Evolutionary conservation across 768 basidiomycete species (phyloP).

Genomic region (Kwoniella pini): DNA sequence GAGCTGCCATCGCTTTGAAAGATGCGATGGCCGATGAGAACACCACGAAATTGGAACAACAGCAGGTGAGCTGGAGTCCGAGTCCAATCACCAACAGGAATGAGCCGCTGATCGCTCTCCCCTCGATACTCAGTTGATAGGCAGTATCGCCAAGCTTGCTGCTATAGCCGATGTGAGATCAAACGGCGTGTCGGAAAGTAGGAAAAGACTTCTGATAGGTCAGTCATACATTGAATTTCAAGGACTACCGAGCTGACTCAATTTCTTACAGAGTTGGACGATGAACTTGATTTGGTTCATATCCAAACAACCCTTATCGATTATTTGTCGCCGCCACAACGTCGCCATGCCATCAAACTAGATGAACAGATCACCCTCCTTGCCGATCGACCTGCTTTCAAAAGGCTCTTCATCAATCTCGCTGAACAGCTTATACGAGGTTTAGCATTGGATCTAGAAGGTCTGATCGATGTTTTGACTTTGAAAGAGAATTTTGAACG

Average conservation of each 20-base stretch:
- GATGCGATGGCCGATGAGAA: slow-evolving; percentile 60
- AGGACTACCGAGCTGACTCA: not conserved
- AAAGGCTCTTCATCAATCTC: slow-evolving; percentile 69
- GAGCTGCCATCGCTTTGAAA: slow-evolving; percentile 67
- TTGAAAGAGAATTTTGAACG: slow-evolving; percentile 72
- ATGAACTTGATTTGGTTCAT: slow-evolving; percentile 80
- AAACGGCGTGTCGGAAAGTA: slow-evolving; percentile 40
- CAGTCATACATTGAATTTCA: not conserved
- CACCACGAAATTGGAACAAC: slow-evolving; percentile 65
- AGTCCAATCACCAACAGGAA: slow-evolving; percentile 4
- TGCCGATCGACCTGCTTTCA: slow-evolving; percentile 60
- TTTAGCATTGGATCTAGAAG: slow-evolving; percentile 72
- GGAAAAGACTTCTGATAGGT: slow-evolving; percentile 30
- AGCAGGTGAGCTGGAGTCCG: slow-evolving; percentile 81
- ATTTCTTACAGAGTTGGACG: slow-evolving; percentile 69
- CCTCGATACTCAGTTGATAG: slow-evolving; percentile 89
- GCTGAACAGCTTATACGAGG: slow-evolving; percentile 72
- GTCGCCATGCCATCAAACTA: not conserved
- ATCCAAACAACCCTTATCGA: slow-evolving; percentile 72
- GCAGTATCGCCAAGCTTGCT: slow-evolving; percentile 85
- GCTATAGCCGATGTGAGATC: slow-evolving; percentile 67
- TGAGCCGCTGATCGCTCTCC: not conserved
- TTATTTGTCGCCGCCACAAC: slow-evolving; percentile 48
- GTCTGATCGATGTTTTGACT: slow-evolving; percentile 77
- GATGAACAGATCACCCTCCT: slow-evolving; percentile 49